Conservation (phyloP, 2,329 filamentous ascomycete genomes). For the Diaporthe destruens region DNA sequence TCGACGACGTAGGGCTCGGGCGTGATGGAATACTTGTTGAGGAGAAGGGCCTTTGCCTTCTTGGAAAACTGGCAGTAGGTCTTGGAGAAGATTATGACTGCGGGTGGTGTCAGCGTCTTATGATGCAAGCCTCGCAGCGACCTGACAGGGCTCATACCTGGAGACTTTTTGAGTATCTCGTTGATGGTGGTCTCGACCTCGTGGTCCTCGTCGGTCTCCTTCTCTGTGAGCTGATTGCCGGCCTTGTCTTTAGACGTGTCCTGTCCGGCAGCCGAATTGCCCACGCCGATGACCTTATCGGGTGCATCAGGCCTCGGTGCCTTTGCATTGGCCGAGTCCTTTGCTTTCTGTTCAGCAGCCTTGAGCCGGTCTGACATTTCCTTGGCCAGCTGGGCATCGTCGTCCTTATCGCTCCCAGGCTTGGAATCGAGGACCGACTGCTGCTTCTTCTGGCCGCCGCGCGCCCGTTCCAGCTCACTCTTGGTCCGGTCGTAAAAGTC, state of each 20-base stretch:
- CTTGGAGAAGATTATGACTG: slow-evolving; percentile 97
- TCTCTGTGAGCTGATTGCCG: slow-evolving; percentile 51
- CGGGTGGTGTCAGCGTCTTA: slow-evolving; percentile 38
- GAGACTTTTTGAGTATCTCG: slow-evolving; percentile 83
- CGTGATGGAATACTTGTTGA: slow-evolving; percentile 85
- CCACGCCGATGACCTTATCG: slow-evolving; percentile 69
- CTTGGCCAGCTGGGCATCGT: slow-evolving; percentile 65
- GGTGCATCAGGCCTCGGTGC: slow-evolving; percentile 71
- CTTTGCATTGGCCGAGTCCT: slow-evolving; percentile 77
- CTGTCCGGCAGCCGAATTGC: slow-evolving; percentile 68
- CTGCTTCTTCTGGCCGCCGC: slow-evolving; percentile 40
- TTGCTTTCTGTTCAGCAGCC: slow-evolving; percentile 77
- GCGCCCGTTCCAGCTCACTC: slow-evolving; percentile 62
- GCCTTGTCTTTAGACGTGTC: slow-evolving; percentile 58
- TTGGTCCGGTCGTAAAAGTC: slow-evolving; percentile 74
- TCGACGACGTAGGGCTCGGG: slow-evolving; percentile 91
- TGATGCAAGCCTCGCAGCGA: slow-evolving; percentile 34
- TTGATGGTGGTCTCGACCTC: slow-evolving; percentile 80
- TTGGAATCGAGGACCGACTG: slow-evolving; percentile 58
- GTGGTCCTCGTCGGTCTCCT: slow-evolving; percentile 69
- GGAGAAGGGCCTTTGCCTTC: slow-evolving; percentile 85
- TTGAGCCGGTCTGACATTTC: slow-evolving; percentile 73
- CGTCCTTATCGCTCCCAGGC: slow-evolving; percentile 62
- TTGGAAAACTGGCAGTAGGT: slow-evolving; percentile 90
- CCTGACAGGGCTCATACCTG: slow-evolving; percentile 70